Percentiles rank a stretch among this genome's conserved stretches.
These are phyloP conservation scores for Stachybotrys elegans DNA, from an alignment of 2,329 filamentous ascomycete genomes.

Conservation along the genomic window DNA sequence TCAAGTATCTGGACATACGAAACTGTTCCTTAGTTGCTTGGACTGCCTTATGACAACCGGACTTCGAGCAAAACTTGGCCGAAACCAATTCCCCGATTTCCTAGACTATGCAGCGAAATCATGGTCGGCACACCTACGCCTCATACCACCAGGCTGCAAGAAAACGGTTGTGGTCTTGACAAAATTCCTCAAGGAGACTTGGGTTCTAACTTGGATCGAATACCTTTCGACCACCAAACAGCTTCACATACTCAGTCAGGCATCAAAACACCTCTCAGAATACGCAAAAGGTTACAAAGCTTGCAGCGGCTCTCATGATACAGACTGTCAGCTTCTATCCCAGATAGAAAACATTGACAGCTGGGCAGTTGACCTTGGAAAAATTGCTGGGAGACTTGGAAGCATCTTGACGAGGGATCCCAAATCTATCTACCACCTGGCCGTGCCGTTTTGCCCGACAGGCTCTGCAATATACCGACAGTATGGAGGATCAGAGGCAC, in stretches of 20 bases:
- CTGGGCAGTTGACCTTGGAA: constrained; percentile 29
- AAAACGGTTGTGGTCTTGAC: neutral
- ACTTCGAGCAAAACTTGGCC: constrained; percentile 8
- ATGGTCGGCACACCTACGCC: neutral
- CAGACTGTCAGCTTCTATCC: no score
- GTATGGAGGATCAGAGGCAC: constrained; percentile 19
- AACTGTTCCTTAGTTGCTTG: constrained; percentile 17
- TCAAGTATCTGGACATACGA: constrained; percentile 8
- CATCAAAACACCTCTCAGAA: constrained; percentile 12
- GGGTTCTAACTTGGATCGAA: neutral
- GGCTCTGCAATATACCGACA: constrained; percentile 26
- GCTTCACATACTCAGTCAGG: neutral
- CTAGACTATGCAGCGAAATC: constrained; percentile 16
- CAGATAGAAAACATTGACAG: constrained; percentile 18
- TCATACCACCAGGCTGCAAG: no score
- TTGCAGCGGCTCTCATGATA: constrained; percentile 5
- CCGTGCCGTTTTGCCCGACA: constrained; percentile 33
- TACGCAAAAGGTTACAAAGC: neutral
- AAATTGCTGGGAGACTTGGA: constrained; percentile 30
- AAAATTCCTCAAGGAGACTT: neutral
- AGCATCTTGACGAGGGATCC: constrained; percentile 18
- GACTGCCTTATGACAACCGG: constrained; percentile 10
- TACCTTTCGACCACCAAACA: neutral
- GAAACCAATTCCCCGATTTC: constrained; percentile 7
- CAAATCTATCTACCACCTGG: constrained; percentile 27